phyloP scores from a whole-genome alignment of 331 rosid species.

The Rhamnella rubrinervis region DNA sequence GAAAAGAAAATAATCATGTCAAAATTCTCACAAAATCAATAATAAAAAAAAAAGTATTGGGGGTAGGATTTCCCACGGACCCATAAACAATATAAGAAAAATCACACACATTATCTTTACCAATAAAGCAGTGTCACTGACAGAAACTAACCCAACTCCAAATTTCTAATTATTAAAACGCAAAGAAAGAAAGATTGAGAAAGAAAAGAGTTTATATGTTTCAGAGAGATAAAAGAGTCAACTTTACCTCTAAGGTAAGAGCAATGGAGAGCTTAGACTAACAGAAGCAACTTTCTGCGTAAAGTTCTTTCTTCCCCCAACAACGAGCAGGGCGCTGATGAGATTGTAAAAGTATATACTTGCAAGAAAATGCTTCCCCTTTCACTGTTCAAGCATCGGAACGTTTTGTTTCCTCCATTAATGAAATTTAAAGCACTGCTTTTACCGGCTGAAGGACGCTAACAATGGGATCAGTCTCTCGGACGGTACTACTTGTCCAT shows the following conservation, averaged over 20 bases:
- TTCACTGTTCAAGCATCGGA: not conserved
- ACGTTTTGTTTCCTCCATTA: not conserved
- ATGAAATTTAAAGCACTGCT: no score
- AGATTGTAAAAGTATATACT: not conserved
- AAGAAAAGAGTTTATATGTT: not conserved
- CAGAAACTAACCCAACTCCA: conserved; percentile 17
- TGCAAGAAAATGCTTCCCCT: not conserved
- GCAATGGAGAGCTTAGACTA: conserved; percentile 14
- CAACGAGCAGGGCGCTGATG: not conserved
- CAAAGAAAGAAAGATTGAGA: not conserved
- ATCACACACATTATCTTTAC: no score
- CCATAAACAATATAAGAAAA: no score
- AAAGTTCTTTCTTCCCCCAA: not conserved
- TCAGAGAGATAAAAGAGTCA: not conserved
- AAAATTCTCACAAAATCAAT: not conserved
- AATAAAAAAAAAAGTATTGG: not conserved
- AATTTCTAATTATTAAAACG: conserved; percentile 10
- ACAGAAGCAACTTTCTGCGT: conserved; percentile 17
- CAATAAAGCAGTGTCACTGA: not conserved
- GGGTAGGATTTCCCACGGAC: no score
- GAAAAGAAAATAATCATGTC: no score
- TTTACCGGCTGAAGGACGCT: no score
- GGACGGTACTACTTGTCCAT: no score
- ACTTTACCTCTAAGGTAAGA: conserved; percentile 24
- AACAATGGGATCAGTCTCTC: no score